These are phyloP conservation scores for Clarireedia monteithiana DNA, from an alignment of 2,329 filamentous ascomycete genomes.

Conservation along the genomic window DNA sequence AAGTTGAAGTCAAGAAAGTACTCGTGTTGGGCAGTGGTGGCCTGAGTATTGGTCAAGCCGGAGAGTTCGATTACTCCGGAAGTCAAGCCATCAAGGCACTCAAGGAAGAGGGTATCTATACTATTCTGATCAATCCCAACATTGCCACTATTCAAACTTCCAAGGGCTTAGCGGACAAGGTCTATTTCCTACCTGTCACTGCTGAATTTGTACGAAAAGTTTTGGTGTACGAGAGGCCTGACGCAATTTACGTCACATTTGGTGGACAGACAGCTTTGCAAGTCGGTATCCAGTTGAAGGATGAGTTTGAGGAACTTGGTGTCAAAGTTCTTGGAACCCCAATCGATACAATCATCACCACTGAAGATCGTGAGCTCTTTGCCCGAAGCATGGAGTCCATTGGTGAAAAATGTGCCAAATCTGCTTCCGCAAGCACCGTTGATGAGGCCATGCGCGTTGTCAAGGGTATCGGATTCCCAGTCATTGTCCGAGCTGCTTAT, in stretches of 20 bases:
- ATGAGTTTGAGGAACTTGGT: slow-evolving; percentile 88
- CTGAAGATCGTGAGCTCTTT: slow-evolving; percentile 93
- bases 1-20: slow-evolving; percentile 92
- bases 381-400: slow-evolving; percentile 94
- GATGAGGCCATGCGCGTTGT: slow-evolving; percentile 90
- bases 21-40: slow-evolving; percentile 93
- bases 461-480: slow-evolving; percentile 83
- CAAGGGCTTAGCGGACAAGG: slow-evolving; percentile 90
- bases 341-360: slow-evolving; percentile 87
- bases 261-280: slow-evolving; percentile 97
- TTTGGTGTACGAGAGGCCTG: slow-evolving; percentile 89
- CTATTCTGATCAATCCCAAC: slow-evolving; percentile 94
- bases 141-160: slow-evolving; percentile 98
- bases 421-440: slow-evolving; percentile 82
- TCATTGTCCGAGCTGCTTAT: slow-evolving; percentile 96
- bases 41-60: slow-evolving; percentile 92
- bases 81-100: slow-evolving; percentile 87
- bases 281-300: slow-evolving; percentile 95
- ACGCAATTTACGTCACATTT: slow-evolving; percentile 96
- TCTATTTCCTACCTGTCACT: slow-evolving; percentile 97
- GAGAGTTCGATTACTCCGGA: slow-evolving; percentile 99
- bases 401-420: slow-evolving; percentile 93
- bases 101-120: slow-evolving; percentile 87
- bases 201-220: slow-evolving; percentile 97
- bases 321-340: slow-evolving; percentile 95